Evolutionary conservation across 768 basidiomycete genomes (phyloP).

Genomic region (Psilocybe cyanescens): DNA sequence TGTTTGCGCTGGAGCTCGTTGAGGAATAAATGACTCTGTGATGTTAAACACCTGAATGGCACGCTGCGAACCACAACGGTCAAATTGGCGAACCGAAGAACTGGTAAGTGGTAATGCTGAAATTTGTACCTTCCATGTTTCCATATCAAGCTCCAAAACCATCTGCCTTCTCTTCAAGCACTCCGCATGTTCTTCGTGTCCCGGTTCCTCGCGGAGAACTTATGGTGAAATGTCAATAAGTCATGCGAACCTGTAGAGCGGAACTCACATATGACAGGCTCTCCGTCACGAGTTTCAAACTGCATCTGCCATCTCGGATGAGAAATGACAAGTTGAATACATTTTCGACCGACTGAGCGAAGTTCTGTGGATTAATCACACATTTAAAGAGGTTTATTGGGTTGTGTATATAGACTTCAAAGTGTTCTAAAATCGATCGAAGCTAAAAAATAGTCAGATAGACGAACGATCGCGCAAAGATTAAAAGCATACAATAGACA

Average conservation of each 20-base stretch:
- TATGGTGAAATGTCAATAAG: neutral
- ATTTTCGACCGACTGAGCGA: constrained; percentile 95
- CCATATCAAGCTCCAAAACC: neutral
- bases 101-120: neutral
- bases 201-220: constrained; percentile 72
- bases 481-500: constrained; percentile 58
- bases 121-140: neutral
- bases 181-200: constrained; percentile 60
- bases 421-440: constrained; percentile 54
- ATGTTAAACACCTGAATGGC: neutral
- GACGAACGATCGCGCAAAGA: neutral
- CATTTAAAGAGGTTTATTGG: constrained; percentile 81
- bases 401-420: constrained; percentile 13
- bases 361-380: constrained; percentile 88
- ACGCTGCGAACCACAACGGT: neutral
- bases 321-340: constrained; percentile 94
- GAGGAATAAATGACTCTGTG: neutral
- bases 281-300: constrained; percentile 69
- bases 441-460: constrained; percentile 49
- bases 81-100: neutral
- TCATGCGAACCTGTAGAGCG: neutral
- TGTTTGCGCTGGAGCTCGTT: neutral
- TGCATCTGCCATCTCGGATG: constrained; percentile 81
- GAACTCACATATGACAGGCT: constrained; percentile 76
- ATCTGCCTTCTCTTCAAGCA: constrained; percentile 51